Evolutionary conservation across 495 filamentous ascomycete species (phyloP), one percentile per base, ranked within the genome.

Genomic region (Penicillium antarcticum): DNA sequence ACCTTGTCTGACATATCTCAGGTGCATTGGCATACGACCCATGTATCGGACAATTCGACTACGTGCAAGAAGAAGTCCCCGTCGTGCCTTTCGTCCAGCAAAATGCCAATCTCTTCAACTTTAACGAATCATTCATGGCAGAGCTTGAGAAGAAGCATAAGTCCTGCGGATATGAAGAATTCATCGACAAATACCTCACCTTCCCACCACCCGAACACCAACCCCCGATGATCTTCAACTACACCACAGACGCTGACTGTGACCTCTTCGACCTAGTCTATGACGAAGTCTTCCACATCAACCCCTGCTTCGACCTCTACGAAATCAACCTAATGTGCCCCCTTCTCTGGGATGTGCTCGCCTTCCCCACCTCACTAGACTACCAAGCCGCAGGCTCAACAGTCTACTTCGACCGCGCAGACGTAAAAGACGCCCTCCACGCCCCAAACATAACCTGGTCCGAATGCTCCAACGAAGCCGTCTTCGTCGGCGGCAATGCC

Each of bases 291-390:
- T 57, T 75, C 21, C 59, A 62, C 4, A 57, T 71, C 23, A 85
- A 86, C 63, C 82, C 83, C 0, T 86, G 83, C 65, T 86, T 81
- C 66, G 76, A 85, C 53, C 61, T 83, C 18, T 85, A 84, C 63
- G 70, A 79, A 41, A 72, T 83, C 56, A 72, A 66, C 52, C 65
- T 67, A 31, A 76, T 71, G 51, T 70, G 74, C 46, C 68, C 75
- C 29, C 45, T 74, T 21, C 49, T 59, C 32, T 71, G 74, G 73
- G 77, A 80, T 47, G 73, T 79, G 2, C 63, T 81, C 14, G 78
- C 69, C 14, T 72, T 75, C 56, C 75, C 74, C 5, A 70, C 66
- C 12, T 65, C 63, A 1, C 63, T 75, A 4, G 61, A 57, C 36
- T 77, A 76, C 51, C 32, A 53, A 11, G 67, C 77, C 6, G 55